Conservation (phyloP, 2,329 filamentous ascomycete species). For the Trichoderma cornu-damae region DNA sequence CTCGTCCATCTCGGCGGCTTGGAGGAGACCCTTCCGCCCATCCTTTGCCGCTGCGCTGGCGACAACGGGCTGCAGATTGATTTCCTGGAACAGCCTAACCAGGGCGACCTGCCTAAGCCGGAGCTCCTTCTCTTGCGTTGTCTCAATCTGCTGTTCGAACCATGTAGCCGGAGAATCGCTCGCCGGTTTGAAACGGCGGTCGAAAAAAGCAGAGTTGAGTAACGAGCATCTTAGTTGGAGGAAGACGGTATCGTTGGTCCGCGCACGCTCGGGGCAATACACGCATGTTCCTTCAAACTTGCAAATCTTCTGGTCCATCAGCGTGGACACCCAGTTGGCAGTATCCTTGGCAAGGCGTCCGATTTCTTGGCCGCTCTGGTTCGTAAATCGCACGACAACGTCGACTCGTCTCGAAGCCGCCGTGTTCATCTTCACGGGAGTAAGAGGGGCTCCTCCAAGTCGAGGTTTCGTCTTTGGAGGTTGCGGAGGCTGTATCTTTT, state of each 20-base stretch:
- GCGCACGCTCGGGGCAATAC: conserved; percentile 76
- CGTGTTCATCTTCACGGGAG: conserved; percentile 37
- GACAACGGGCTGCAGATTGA: conserved; percentile 72
- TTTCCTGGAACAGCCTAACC: conserved; percentile 83
- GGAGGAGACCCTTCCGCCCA: conserved; percentile 75
- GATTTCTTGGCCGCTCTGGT: conserved; percentile 70
- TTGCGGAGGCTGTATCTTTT: conserved; percentile 62
- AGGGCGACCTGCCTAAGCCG: conserved; percentile 80
- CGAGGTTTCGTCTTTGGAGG: conserved; percentile 42
- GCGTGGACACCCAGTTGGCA: conserved; percentile 83
- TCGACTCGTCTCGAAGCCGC: conserved; percentile 66
- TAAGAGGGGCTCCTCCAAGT: conserved; percentile 33
- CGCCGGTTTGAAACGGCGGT: conserved; percentile 52
- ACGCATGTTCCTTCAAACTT: conserved; percentile 83
- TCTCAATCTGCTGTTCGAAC: conserved; percentile 79
- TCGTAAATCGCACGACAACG: conserved; percentile 88
- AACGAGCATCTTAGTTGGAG: conserved; percentile 78
- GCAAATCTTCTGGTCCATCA: conserved; percentile 88
- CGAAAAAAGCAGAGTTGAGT: conserved; percentile 67
- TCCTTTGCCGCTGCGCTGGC: conserved; percentile 72
- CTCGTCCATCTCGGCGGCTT: conserved; percentile 84
- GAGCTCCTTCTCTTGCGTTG: conserved; percentile 74
- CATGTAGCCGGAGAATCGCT: conserved; percentile 67
- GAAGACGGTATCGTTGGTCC: conserved; percentile 92
- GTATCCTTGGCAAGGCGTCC: conserved; percentile 82